A percentile compares a stretch with the other conserved stretches of the same genome.
phyloP scores from a whole-genome alignment of 495 filamentous ascomycete genomes.

The Aspergillus mulundensis region DNA sequence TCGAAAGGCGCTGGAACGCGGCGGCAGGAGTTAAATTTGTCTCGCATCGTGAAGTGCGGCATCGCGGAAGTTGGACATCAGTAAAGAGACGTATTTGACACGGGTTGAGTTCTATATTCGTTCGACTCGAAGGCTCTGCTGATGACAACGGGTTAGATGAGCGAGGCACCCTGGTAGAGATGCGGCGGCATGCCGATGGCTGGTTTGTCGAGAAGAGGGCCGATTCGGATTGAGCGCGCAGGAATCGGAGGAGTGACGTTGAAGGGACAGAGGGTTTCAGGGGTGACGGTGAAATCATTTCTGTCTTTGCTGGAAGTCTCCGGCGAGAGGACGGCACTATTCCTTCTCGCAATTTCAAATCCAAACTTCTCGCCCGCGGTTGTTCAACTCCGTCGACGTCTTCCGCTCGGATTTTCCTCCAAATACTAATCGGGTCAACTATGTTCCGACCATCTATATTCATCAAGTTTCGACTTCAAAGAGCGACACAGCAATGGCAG shows the following conservation, averaged over 20 bases:
- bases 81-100: slow-evolving; percentile 7
- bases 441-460: slow-evolving; percentile 13
- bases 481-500: not conserved
- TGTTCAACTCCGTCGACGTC: not conserved
- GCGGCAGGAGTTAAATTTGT: not conserved
- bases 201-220: slow-evolving; percentile 43
- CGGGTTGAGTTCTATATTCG: slow-evolving; percentile 14
- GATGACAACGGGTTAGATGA: slow-evolving; percentile 8
- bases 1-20: not conserved
- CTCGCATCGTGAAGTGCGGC: slow-evolving; percentile 16
- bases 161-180: slow-evolving; percentile 5
- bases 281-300: slow-evolving; percentile 38
- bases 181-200: slow-evolving; percentile 26
- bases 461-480: not conserved
- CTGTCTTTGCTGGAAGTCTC: slow-evolving; percentile 12
- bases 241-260: slow-evolving; percentile 54
- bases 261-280: slow-evolving; percentile 51
- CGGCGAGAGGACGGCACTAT: not conserved
- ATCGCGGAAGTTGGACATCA: slow-evolving; percentile 1
- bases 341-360: not conserved
- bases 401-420: slow-evolving; percentile 9
- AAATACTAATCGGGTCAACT: slow-evolving; percentile 13
- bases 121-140: slow-evolving; percentile 25
- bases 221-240: slow-evolving; percentile 56
- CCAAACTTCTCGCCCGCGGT: not conserved